A percentile compares a stretch with the other conserved stretches of the same genome.
These are phyloP conservation scores for Inga oerstediana DNA, from an alignment of 306 rosid genomes.

Conservation along the genomic window DNA sequence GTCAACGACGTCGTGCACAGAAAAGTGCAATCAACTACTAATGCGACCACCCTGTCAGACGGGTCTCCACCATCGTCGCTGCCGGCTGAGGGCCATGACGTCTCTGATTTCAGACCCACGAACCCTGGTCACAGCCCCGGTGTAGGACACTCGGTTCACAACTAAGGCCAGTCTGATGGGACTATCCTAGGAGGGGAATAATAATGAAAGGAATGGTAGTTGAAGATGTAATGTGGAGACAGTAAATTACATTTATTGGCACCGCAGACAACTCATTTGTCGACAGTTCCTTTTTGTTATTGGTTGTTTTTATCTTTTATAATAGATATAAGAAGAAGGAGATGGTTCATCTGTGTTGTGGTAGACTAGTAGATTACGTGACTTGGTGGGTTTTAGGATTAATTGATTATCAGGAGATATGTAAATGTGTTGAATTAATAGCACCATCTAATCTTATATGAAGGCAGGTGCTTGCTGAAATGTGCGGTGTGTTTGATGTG, in stretches of 20 bases:
- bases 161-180: conserved; percentile 32
- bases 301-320: background rate
- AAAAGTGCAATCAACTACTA: background rate
- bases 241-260: background rate
- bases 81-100: conserved; percentile 25
- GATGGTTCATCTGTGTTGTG: background rate
- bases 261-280: too few species aligned
- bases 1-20: background rate
- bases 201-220: background rate
- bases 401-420: background rate
- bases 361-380: background rate
- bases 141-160: conserved; percentile 58
- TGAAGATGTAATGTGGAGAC: background rate
- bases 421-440: background rate
- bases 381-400: background rate
- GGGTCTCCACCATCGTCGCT: conserved; percentile 39
- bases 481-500: background rate
- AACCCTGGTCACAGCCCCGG: conserved; percentile 87
- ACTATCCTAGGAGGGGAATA: background rate
- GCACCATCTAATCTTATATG: background rate
- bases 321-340: background rate
- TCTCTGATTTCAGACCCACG: conserved; percentile 60
- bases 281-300: background rate
- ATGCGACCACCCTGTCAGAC: background rate
- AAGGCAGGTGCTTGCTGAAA: background rate